Evolutionary conservation across 306 rosid species (phyloP), one percentile per base, ranked within the genome.

Genomic region (Citrullus amarus): DNA sequence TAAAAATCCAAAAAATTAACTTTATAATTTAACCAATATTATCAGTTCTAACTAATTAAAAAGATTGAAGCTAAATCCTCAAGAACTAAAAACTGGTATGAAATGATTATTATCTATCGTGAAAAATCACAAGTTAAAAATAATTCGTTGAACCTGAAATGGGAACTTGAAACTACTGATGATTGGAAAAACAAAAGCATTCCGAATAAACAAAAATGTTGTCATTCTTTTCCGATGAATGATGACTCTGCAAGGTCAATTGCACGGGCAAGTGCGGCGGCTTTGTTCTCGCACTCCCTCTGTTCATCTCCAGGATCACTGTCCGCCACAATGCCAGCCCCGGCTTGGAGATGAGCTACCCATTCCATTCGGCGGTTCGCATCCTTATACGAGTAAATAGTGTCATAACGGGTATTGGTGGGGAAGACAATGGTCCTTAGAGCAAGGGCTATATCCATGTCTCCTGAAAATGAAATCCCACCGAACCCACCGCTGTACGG

Each of bases 401-500:
- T 92, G 79, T 95, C 98, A 14, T 82, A 90, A 61, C 96, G 97
- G 54, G 90, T 59, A 41, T 76, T 85, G 2, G 97, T 92, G 41
- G 99, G 98, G 86, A 92, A 96, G 38, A 92, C 91, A 7, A 96
- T 85, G 68, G 99, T 92, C 84, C 97, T 87, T 79, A 96, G 79
- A 60, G 97, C 99, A 65, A 96, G 99, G 77, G 99, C 96, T 9
- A 96, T 88, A 80, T 91, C 98, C 97, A 96, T 88, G 80, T 90
- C 91, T 48, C 97, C 99, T 17, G 85, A 79, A 69, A 96, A 96
- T 17, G 99, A 91, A 76, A 96, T 86, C 85, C 96, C 90, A 67
- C 99, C 99, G 77, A 96, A 92, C 30, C 99, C 99, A 4, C 99
- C 99, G 17, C 99, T 92, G 75, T 96, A 96, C 30, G 99, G 98